These are phyloP conservation scores for Coprinopsis sp. DNA, from an alignment of 768 basidiomycete species.

Conservation along the genomic window DNA sequence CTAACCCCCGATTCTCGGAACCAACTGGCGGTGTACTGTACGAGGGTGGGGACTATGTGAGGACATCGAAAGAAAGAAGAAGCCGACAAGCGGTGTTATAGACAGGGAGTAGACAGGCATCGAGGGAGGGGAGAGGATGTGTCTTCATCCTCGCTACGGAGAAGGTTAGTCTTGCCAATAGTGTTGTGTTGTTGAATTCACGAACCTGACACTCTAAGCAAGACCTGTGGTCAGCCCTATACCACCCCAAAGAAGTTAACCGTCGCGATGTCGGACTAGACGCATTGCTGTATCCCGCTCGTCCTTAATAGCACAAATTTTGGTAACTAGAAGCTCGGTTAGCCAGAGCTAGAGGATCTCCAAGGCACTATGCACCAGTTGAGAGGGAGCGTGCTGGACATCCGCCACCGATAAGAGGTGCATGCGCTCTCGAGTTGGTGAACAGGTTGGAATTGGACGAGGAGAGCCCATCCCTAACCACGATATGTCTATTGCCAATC, in stretches of 20 bases:
- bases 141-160: conserved; percentile 64
- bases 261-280: conserved; percentile 59
- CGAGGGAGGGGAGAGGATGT: conserved; percentile 63
- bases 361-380: conserved; percentile 27
- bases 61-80: conserved; percentile 32
- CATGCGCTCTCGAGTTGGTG: conserved; percentile 17
- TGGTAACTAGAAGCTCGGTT: conserved; percentile 18
- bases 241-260: conserved; percentile 50
- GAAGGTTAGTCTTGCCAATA: no score
- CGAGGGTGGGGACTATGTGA: conserved; percentile 23
- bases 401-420: conserved; percentile 16
- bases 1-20: no score
- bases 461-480: conserved; percentile 62
- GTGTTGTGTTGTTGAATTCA: conserved; percentile 8
- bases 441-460: conserved; percentile 63
- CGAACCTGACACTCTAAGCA: conserved; percentile 71
- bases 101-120: conserved; percentile 53
- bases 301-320: conserved; percentile 44
- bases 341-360: neutral
- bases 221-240: conserved; percentile 68
- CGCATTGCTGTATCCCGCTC: conserved; percentile 53
- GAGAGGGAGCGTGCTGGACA: conserved; percentile 34
- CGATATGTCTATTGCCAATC: conserved; percentile 43
- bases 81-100: conserved; percentile 42
- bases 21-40: no score